A percentile compares a stretch with the other conserved stretches of the same genome.
Conservation (phyloP, 768 basidiomycete species). For the Agaricus blazei region DNA sequence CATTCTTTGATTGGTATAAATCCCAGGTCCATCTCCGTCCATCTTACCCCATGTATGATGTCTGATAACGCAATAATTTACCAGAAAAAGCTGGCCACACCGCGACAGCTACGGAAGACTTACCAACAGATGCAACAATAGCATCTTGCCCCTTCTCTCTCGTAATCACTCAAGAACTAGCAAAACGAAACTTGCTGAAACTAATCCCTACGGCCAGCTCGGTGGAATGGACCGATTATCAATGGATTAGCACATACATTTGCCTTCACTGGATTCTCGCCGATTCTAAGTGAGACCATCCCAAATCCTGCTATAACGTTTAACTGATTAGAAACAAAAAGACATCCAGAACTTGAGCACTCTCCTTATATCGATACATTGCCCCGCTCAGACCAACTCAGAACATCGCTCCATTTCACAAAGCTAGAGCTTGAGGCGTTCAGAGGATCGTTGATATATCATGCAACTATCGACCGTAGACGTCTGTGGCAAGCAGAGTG, state of each 20-base stretch:
- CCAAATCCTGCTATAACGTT: not conserved
- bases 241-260: slow-evolving; percentile 61
- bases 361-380: slow-evolving; percentile 63
- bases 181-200: slow-evolving; percentile 36
- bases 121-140: slow-evolving; percentile 47
- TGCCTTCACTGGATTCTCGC: slow-evolving; percentile 12
- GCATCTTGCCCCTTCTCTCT: slow-evolving; percentile 67
- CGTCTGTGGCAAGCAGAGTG: slow-evolving; percentile 62
- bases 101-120: slow-evolving; percentile 41
- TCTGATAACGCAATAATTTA: slow-evolving; percentile 5
- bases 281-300: slow-evolving; percentile 6
- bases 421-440: slow-evolving; percentile 57
- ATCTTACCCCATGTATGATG: slow-evolving; percentile 1
- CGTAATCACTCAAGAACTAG: slow-evolving; percentile 51
- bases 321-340: not conserved
- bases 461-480: slow-evolving; percentile 67
- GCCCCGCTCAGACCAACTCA: slow-evolving; percentile 49
- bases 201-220: slow-evolving; percentile 18
- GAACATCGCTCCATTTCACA: slow-evolving; percentile 74
- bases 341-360: slow-evolving; percentile 31
- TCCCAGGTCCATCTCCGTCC: not conserved
- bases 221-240: slow-evolving; percentile 51
- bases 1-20: not conserved
- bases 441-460: slow-evolving; percentile 75
- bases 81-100: slow-evolving; percentile 40